Conservation (phyloP, 768 basidiomycete genomes). For the Panus rudis region DNA sequence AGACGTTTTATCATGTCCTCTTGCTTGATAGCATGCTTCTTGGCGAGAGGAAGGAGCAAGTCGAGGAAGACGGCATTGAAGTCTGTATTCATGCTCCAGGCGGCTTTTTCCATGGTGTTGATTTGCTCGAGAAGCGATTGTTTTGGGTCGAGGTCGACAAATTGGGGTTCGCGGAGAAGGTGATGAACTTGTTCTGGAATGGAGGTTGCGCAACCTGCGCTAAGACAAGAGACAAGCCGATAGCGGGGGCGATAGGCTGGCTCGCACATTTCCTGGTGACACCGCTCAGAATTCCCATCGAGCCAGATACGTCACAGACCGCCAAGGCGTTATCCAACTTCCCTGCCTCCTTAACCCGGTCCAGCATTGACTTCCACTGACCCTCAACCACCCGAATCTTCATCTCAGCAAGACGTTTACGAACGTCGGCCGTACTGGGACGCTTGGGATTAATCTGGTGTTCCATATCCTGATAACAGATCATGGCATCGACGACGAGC, state of each 20-base stretch:
- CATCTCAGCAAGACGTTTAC: conserved; percentile 26
- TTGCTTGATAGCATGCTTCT: conserved; percentile 45
- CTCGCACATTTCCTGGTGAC: too few relatives aligned
- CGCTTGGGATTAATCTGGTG: neutral
- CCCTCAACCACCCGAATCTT: conserved; percentile 45
- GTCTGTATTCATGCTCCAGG: conserved; percentile 58
- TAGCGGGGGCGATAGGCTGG: conserved; percentile 52
- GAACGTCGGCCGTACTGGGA: conserved; percentile 21
- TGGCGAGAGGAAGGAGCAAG: conserved; percentile 56
- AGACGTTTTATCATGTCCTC: conserved; percentile 73
- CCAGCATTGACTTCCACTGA: conserved; percentile 61
- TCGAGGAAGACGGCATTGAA: conserved; percentile 54
- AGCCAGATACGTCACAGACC: conserved; percentile 69
- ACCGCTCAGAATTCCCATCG: conserved; percentile 43
- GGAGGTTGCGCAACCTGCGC: conserved; percentile 57
- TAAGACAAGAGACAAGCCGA: conserved; percentile 61
- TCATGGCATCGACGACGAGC: conserved; percentile 36
- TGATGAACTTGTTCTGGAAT: conserved; percentile 61
- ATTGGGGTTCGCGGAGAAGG: conserved; percentile 51
- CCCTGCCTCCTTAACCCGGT: conserved; percentile 44
- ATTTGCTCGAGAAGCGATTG: conserved; percentile 33
- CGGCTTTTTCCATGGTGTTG: conserved; percentile 24
- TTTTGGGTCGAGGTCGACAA: conserved; percentile 41
- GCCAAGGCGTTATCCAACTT: conserved; percentile 57
- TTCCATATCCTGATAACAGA: neutral